Percentiles rank a stretch among this genome's conserved stretches.
These are phyloP conservation scores for Dicorynia guianensis DNA, from an alignment of 306 rosid species.

Conservation along the genomic window DNA sequence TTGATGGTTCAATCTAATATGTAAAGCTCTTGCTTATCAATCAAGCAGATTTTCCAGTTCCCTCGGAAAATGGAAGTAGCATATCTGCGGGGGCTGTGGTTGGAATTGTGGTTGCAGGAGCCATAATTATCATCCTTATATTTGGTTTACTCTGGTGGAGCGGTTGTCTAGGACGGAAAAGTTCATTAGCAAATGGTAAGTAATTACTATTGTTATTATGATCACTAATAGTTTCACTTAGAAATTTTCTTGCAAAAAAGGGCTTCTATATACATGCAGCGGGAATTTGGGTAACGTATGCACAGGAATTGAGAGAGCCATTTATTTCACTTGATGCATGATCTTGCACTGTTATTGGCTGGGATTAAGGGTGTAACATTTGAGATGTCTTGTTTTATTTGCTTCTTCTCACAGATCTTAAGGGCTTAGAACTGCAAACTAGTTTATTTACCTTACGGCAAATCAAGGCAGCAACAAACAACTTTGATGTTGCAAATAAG, in stretches of 20 bases:
- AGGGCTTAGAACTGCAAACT: slow-evolving; percentile 50
- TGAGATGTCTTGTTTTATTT: slow-evolving; percentile 11
- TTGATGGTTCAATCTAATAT: slow-evolving; percentile 15
- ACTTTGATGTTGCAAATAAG: slow-evolving; percentile 63
- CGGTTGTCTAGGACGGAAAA: slow-evolving; percentile 39
- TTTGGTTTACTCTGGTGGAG: slow-evolving; percentile 49
- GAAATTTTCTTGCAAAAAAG: background rate
- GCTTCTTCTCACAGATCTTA: slow-evolving; percentile 49
- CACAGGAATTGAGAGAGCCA: background rate
- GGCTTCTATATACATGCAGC: background rate
- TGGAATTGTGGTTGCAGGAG: slow-evolving; percentile 53
- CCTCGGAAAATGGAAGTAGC: slow-evolving; percentile 35
- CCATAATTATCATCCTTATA: slow-evolving; percentile 35
- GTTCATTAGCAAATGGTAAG: slow-evolving; percentile 46
- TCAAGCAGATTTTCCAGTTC: slow-evolving; percentile 42
- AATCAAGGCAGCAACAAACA: slow-evolving; percentile 63
- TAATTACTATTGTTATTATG: background rate
- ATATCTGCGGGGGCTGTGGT: slow-evolving; percentile 47
- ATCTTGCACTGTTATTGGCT: too few species aligned
- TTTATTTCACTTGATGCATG: background rate
- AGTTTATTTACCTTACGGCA: slow-evolving; percentile 55
- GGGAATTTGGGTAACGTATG: background rate
- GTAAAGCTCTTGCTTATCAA: background rate
- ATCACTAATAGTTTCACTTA: background rate
- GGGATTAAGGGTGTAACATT: background rate